These are phyloP conservation scores for Metschnikowia shivogae DNA, from an alignment of 805 yeast genomes.

Conservation along the genomic window DNA sequence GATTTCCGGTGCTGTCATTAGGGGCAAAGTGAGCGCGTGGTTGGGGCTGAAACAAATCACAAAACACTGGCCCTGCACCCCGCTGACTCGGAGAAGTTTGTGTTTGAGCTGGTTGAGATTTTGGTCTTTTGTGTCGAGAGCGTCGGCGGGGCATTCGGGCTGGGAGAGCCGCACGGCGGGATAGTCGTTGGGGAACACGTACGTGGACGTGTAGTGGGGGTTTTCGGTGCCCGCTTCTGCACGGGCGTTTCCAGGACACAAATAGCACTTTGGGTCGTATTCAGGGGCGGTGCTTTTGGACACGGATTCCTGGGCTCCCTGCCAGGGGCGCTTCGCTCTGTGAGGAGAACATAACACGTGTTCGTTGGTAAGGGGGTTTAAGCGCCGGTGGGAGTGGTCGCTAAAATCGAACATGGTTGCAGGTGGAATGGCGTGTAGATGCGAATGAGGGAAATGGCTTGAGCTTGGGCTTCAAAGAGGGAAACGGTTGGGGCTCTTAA, in stretches of 20 bases:
- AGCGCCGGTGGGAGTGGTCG: conserved; percentile 64
- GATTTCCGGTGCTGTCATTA: conserved; percentile 47
- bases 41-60: conserved; percentile 73
- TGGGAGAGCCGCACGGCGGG: conserved; percentile 59
- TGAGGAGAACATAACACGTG: conserved; percentile 76
- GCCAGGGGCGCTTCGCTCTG: conserved; percentile 77
- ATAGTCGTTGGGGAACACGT: conserved; percentile 61
- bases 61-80: conserved; percentile 63
- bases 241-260: conserved; percentile 68
- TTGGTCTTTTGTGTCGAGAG: conserved; percentile 13
- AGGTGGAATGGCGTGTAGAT: too few species aligned
- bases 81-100: conserved; percentile 48
- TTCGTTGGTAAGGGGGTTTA: conserved; percentile 63
- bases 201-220: conserved; percentile 56
- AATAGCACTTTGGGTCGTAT: conserved; percentile 63
- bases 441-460: not conserved
- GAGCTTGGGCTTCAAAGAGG: too few species aligned
- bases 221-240: conserved; percentile 54
- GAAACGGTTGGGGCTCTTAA: too few species aligned
- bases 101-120: conserved; percentile 24
- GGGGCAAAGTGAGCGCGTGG: conserved; percentile 63
- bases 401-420: conserved; percentile 40
- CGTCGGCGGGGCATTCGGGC: conserved; percentile 5
- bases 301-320: conserved; percentile 61
- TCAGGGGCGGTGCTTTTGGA: conserved; percentile 41